Conservation (phyloP, 306 rosid species). For the Alnus glutinosa region DNA sequence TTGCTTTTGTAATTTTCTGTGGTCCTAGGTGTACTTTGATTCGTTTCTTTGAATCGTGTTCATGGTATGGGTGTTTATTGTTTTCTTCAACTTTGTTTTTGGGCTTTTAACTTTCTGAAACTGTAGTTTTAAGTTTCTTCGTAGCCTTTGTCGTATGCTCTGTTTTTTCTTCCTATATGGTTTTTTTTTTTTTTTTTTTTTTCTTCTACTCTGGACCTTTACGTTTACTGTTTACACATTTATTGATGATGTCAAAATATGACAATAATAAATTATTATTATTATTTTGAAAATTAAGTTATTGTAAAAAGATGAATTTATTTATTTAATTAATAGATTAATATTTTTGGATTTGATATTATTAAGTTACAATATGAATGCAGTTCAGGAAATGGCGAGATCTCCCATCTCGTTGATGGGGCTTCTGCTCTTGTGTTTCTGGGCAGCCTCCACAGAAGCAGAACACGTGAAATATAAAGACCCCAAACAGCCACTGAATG, state of each 20-base stretch:
- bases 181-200: not conserved
- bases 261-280: too few species aligned
- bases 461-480: not conserved
- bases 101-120: not conserved
- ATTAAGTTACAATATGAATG: not conserved
- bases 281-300: too few species aligned
- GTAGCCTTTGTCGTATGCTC: not conserved
- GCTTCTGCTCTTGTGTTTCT: not conserved
- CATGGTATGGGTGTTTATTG: not conserved
- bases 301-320: too few species aligned
- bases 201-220: not conserved
- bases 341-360: too few species aligned
- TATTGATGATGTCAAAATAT: not conserved
- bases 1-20: not conserved
- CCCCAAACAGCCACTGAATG: not conserved
- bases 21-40: not conserved
- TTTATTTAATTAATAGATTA: too few species aligned
- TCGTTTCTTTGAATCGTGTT: not conserved
- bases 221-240: not conserved
- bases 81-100: not conserved
- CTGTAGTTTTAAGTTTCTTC: not conserved
- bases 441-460: constrained; percentile 3
- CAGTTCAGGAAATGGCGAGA: constrained; percentile 6
- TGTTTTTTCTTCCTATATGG: not conserved
- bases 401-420: constrained; percentile 1